Percentiles rank a stretch among this genome's conserved stretches.
phyloP scores from a whole-genome alignment of 2,329 filamentous ascomycete species.

The Colletotrichum acutatum region DNA sequence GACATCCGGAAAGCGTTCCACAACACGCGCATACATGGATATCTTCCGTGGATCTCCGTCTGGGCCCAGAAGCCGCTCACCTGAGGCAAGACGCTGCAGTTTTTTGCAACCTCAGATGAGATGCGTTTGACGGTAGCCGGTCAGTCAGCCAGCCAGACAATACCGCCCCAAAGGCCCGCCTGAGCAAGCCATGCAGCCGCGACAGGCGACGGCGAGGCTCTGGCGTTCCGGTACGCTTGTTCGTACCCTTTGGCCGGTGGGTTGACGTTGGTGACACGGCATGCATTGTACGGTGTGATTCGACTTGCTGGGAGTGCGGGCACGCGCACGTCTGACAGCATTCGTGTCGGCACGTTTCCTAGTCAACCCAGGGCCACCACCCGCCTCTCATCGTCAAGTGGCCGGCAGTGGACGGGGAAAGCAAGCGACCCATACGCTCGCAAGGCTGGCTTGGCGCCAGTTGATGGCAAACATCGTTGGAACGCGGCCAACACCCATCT shows the following conservation, averaged over 20 bases:
- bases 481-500: not conserved
- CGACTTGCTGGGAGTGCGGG: not conserved
- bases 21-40: slow-evolving; percentile 46
- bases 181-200: not conserved
- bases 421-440: not conserved
- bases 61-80: slow-evolving; percentile 50
- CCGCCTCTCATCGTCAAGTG: not conserved
- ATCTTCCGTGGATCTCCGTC: slow-evolving; percentile 49
- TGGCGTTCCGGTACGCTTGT: not conserved
- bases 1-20: slow-evolving; percentile 46
- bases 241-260: not conserved
- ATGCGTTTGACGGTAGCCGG: not conserved
- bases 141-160: not conserved
- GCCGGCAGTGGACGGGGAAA: not conserved
- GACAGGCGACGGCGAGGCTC: not conserved
- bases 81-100: not conserved
- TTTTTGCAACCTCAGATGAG: not conserved
- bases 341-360: slow-evolving; percentile 2
- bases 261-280: not conserved
- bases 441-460: not conserved
- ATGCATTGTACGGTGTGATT: not conserved
- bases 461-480: not conserved
- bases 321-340: not conserved
- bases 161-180: not conserved
- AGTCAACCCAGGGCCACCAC: not conserved